Evolutionary conservation across 306 rosid genomes (phyloP).

Genomic region (Lotus japonicus): DNA sequence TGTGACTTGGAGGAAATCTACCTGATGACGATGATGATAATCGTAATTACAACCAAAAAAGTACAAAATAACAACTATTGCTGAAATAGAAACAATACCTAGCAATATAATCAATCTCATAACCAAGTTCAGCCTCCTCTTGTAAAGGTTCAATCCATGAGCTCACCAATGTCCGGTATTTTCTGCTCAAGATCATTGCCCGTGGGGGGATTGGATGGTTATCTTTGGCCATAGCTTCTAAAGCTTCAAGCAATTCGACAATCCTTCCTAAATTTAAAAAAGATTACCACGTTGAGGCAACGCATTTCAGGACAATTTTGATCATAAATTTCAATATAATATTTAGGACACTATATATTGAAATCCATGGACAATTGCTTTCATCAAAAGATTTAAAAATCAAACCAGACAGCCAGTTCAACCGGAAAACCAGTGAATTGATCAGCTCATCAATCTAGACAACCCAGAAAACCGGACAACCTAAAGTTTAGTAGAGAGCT

Average conservation of each 20-base stretch:
- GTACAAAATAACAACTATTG: not conserved
- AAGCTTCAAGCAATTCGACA: constrained; percentile 79
- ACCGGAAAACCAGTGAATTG: too few relatives aligned
- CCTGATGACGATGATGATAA: not conserved
- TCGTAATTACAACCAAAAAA: not conserved
- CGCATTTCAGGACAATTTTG: not conserved
- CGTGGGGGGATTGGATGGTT: constrained; percentile 74
- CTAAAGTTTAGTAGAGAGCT: too few relatives aligned
- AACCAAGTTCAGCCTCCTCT: constrained; percentile 96
- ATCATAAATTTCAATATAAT: not conserved
- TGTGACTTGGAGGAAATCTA: too few relatives aligned
- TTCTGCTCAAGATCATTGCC: constrained; percentile 93
- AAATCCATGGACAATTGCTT: not conserved
- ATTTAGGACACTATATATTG: constrained; percentile 4
- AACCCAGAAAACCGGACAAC: too few relatives aligned
- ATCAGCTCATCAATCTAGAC: too few relatives aligned
- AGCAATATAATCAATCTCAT: constrained; percentile 89
- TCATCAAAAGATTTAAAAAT: not conserved
- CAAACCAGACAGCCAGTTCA: too few relatives aligned
- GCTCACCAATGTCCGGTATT: constrained; percentile 87
- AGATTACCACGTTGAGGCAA: constrained; percentile 24
- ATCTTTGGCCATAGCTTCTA: constrained; percentile 78
- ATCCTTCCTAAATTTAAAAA: constrained; percentile 65
- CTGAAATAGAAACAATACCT: constrained; percentile 47
- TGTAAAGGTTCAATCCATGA: constrained; percentile 99